phyloP scores from a whole-genome alignment of 345 rosid species.

The Acer yangbiense region DNA sequence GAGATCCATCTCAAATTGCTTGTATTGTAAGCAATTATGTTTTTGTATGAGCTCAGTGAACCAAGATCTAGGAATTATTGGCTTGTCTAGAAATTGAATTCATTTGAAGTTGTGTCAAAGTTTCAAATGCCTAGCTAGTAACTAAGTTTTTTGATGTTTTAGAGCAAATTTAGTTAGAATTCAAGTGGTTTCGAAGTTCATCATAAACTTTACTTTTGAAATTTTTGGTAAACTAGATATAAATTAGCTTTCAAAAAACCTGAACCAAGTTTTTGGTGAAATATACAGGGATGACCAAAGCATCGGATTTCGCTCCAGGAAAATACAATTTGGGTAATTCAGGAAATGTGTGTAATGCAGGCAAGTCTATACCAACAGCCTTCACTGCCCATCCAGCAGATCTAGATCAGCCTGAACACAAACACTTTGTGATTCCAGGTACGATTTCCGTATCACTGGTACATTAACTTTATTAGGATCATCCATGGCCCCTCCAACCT shows the following conservation, averaged over 20 bases:
- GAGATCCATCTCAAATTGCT: not conserved
- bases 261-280: not conserved
- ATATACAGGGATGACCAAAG: not conserved
- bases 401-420: not conserved
- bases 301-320: not conserved
- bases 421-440: too few relatives aligned
- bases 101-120: not conserved
- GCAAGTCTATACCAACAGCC: not conserved
- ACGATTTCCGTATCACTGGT: too few relatives aligned
- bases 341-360: not conserved
- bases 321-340: not conserved
- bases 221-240: too few relatives aligned
- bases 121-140: not conserved
- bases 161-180: not conserved
- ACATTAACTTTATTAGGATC: too few relatives aligned
- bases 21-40: not conserved
- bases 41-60: not conserved
- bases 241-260: not conserved
- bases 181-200: not conserved
- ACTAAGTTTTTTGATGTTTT: not conserved
- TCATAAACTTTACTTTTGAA: too few relatives aligned
- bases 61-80: too few relatives aligned
- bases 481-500: too few relatives aligned
- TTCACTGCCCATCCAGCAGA: conserved; percentile 3
- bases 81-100: not conserved